phyloP scores from a whole-genome alignment of 2,329 filamentous ascomycete genomes.

The Exophiala dermatitidis region DNA sequence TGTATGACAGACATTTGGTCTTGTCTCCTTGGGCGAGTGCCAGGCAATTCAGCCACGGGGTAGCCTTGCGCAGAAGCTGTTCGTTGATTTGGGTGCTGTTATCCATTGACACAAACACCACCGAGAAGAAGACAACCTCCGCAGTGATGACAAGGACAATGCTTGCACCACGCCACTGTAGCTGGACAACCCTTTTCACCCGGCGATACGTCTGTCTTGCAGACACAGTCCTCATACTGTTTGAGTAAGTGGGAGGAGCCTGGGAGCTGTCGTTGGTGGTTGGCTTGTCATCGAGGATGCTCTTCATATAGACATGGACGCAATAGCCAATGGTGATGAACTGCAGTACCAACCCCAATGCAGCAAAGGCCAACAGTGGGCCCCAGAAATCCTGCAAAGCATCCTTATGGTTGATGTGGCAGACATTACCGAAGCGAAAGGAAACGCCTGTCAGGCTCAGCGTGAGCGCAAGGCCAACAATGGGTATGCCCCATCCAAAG shows the following conservation, averaged over 20 bases:
- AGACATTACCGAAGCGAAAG: slow-evolving; percentile 84
- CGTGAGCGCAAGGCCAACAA: slow-evolving; percentile 65
- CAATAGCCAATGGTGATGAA: slow-evolving; percentile 84
- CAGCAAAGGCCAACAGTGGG: slow-evolving; percentile 71
- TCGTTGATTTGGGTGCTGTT: slow-evolving; percentile 55
- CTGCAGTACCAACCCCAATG: slow-evolving; percentile 69
- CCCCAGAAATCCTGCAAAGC: slow-evolving; percentile 85
- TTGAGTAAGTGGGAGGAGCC: slow-evolving; percentile 62
- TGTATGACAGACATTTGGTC: slow-evolving; percentile 56
- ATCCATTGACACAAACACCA: slow-evolving; percentile 84
- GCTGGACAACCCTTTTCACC: slow-evolving; percentile 73
- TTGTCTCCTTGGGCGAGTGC: slow-evolving; percentile 52
- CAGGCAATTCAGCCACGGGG: slow-evolving; percentile 69
- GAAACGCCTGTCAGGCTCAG: slow-evolving; percentile 85
- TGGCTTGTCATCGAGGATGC: slow-evolving; percentile 64
- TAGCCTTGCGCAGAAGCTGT: slow-evolving; percentile 49
- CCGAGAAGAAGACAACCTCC: slow-evolving; percentile 88
- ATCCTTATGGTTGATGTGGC: slow-evolving; percentile 87
- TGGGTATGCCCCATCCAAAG: slow-evolving; percentile 76
- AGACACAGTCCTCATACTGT: slow-evolving; percentile 69
- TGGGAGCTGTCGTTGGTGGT: slow-evolving; percentile 60
- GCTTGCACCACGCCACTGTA: slow-evolving; percentile 90
- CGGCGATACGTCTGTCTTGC: slow-evolving; percentile 83
- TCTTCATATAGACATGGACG: slow-evolving; percentile 86
- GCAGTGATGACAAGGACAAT: slow-evolving; percentile 84